Percentiles rank a stretch among this genome's conserved stretches.
phyloP scores from a whole-genome alignment of 768 basidiomycete species.

The Termitomyces sp. region DNA sequence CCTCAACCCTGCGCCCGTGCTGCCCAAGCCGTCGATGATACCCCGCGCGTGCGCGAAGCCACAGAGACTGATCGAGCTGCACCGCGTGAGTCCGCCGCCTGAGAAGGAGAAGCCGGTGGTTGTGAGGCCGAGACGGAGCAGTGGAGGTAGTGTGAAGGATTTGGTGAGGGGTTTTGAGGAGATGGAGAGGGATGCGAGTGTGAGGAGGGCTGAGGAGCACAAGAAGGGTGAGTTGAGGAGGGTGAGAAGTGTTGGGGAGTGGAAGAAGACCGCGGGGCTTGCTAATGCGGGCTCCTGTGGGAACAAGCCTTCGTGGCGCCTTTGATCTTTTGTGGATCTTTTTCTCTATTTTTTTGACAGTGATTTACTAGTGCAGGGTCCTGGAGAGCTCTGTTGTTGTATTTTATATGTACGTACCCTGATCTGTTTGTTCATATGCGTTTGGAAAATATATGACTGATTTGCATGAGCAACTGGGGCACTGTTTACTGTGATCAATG shows the following conservation, averaged over 20 bases:
- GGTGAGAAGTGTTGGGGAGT: conserved; percentile 29
- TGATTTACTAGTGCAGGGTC: neutral
- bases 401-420: neutral
- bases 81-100: conserved; percentile 26
- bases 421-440: neutral
- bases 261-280: conserved; percentile 18
- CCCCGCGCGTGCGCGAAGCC: conserved; percentile 29
- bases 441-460: neutral
- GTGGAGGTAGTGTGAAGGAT: conserved; percentile 69
- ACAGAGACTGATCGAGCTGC: conserved; percentile 49
- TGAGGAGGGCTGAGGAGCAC: conserved; percentile 20
- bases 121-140: conserved; percentile 46
- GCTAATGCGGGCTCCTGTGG: neutral
- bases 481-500: no score
- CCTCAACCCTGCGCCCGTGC: conserved; percentile 49
- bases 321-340: conserved; percentile 1
- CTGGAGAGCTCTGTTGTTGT: neutral
- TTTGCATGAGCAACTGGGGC: no score
- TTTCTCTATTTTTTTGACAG: neutral
- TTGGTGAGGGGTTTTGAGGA: conserved; percentile 60
- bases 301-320: conserved; percentile 13
- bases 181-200: conserved; percentile 21
- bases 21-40: conserved; percentile 32
- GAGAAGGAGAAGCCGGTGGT: conserved; percentile 17
- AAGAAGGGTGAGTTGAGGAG: conserved; percentile 23